These are phyloP conservation scores for Flaveria trinervia DNA, from an alignment of 129 eudicot genomes.

Conservation along the genomic window DNA sequence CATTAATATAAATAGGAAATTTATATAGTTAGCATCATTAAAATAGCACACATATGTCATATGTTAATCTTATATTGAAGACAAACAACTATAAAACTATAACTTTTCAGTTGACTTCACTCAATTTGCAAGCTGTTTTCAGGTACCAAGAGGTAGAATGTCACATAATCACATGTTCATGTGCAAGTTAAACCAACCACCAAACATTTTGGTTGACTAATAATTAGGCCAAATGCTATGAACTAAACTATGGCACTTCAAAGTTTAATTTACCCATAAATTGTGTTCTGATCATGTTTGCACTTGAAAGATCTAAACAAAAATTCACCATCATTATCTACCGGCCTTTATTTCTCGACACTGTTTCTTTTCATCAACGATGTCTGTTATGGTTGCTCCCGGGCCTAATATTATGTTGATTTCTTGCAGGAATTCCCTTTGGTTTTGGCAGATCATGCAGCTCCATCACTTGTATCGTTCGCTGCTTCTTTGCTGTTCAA, in stretches of 20 bases:
- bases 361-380: constrained; percentile 23
- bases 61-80: not conserved
- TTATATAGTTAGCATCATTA: not conserved
- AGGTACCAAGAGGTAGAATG: constrained; percentile 2
- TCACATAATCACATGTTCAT: constrained; percentile 4
- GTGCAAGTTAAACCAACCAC: constrained; percentile 6
- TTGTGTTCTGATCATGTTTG: constrained; percentile 26
- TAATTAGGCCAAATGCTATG: constrained; percentile 5
- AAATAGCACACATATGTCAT: not conserved
- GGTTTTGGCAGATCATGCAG: constrained; percentile 85
- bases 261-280: constrained; percentile 27
- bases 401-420: constrained; percentile 32
- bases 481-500: constrained; percentile 82
- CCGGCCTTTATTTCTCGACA: constrained; percentile 21
- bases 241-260: constrained; percentile 25
- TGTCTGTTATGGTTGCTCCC: constrained; percentile 47
- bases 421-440: constrained; percentile 27
- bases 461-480: constrained; percentile 93
- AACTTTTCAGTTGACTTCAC: not conserved
- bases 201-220: constrained; percentile 15
- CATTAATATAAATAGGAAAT: not conserved
- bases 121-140: not conserved
- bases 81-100: not conserved
- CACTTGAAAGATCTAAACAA: constrained; percentile 24
- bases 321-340: constrained; percentile 22